Evolutionary conservation across 2,329 filamentous ascomycete genomes (phyloP), one percentile per base, ranked within the genome.

Genomic region (Huntiella omanensis): DNA sequence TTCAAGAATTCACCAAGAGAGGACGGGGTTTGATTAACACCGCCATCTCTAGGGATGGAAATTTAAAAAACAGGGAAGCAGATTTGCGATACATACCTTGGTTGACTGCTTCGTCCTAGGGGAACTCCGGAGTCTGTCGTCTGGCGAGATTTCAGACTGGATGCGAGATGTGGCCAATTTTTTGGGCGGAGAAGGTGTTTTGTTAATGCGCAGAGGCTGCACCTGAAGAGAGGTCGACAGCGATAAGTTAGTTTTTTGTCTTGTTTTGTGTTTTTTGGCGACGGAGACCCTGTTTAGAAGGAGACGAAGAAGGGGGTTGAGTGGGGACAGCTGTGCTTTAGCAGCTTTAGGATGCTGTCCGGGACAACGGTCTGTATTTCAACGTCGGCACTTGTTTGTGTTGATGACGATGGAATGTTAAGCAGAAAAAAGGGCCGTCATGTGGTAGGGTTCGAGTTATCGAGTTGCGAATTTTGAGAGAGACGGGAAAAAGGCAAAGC

Each of bases 91-190:
- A 52, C 62, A 60, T 69, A 87, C 81, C 73, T 82, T 85, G 66
- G 63, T 69, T 51, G 65, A 62, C 60, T 87, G 81, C 56, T 81
- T 86, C 75, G 80, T 93, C 67, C 82, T 92, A 45, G 87, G 86
- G 43, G 87, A 95, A 66, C 96, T 96, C 56, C 87, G 75, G 59
- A 88, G 76, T 62, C 77, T 80, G 63, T 87, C 84, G 52, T 82
- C 82, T 45, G 83, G 82, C 55, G 82, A 84, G 58, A 98, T 77
- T 66, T 98, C 91, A 51, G 85, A 83, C 53, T 98, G 72, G 49
- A 91, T 83, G 55, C 82, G 77, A 58, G 79, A 73, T 43, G 40
- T 44, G 33, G 43, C 40, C 34, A 28, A 45, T 35, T 43, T 46
- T 46, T 49, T 43, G 15, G 44, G 37, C 16, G 48, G 43, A 32